phyloP scores from a whole-genome alignment of 2,329 filamentous ascomycete species.

The Paramyrothecium roridum region DNA sequence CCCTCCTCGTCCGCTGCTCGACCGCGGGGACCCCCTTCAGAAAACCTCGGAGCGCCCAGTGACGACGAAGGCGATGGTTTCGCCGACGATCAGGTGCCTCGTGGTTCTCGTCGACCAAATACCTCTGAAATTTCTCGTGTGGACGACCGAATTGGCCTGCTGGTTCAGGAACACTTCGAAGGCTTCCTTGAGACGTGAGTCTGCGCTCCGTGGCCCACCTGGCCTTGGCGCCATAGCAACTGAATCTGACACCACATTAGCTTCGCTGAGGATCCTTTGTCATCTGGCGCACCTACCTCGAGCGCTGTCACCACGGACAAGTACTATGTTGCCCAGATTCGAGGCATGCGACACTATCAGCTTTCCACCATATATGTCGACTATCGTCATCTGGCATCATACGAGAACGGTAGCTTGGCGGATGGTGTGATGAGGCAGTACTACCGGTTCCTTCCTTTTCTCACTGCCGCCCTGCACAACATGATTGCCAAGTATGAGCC shows the following conservation, averaged over 20 bases:
- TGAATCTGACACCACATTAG: conserved; percentile 22
- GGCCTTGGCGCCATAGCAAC: too few relatives aligned
- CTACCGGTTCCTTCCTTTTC: conserved; percentile 91
- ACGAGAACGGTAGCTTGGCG: conserved; percentile 76
- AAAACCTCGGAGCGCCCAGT: conserved; percentile 57
- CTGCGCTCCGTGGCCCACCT: background rate
- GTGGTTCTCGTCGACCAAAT: conserved; percentile 44
- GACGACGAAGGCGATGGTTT: conserved; percentile 62
- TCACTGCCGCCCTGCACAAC: conserved; percentile 84
- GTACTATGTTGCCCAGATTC: conserved; percentile 82
- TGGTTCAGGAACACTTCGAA: conserved; percentile 74
- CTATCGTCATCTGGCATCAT: conserved; percentile 76
- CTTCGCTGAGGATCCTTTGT: conserved; percentile 66
- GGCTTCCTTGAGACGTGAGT: conserved; percentile 73
- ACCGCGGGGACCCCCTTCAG: conserved; percentile 59
- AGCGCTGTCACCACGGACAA: conserved; percentile 73
- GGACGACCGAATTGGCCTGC: conserved; percentile 72
- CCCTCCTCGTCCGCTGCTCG: conserved; percentile 51
- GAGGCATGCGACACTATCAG: conserved; percentile 68
- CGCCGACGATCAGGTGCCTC: conserved; percentile 61
- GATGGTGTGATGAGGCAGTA: conserved; percentile 86
- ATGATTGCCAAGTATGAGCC: conserved; percentile 94
- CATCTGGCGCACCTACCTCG: conserved; percentile 61
- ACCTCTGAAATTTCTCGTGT: conserved; percentile 62
- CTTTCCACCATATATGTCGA: conserved; percentile 87